Percentiles rank a stretch among this genome's conserved stretches.
Conservation (phyloP, 2,329 filamentous ascomycete species). For the Whalleya microplaca region DNA sequence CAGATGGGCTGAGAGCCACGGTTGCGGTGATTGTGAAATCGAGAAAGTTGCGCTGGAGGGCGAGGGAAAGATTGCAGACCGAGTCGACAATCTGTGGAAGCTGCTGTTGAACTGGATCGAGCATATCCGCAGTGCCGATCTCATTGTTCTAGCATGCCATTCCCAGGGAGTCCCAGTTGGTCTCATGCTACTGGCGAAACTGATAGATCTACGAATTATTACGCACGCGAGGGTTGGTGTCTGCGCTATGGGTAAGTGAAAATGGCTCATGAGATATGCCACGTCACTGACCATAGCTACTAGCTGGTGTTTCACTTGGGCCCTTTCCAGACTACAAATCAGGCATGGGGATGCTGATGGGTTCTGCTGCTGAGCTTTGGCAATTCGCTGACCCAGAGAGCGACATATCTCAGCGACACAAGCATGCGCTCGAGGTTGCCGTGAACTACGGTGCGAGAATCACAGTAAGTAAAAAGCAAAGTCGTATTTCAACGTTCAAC, state of each 20-base stretch:
- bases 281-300: conserved; percentile 10
- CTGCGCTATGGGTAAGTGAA: conserved; percentile 68
- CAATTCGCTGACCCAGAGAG: conserved; percentile 86
- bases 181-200: conserved; percentile 87
- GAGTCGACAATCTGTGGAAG: conserved; percentile 93
- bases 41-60: conserved; percentile 95
- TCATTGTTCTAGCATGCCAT: conserved; percentile 90
- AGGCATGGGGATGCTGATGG: conserved; percentile 82
- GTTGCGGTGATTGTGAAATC: conserved; percentile 76
- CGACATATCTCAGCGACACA: conserved; percentile 80
- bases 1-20: conserved; percentile 76
- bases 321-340: conserved; percentile 93
- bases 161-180: conserved; percentile 95
- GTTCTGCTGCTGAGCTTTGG: conserved; percentile 91
- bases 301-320: conserved; percentile 87
- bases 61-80: conserved; percentile 87
- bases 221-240: conserved; percentile 78
- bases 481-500: background rate
- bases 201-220: conserved; percentile 88
- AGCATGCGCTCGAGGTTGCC: conserved; percentile 72
- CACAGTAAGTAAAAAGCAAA: conserved; percentile 46
- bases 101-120: conserved; percentile 94
- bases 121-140: conserved; percentile 82
- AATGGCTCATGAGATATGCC: background rate
- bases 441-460: conserved; percentile 81